Base-by-base conservation (phyloP, 208 protist species). In the Leptomonas seymouri region DNA sequence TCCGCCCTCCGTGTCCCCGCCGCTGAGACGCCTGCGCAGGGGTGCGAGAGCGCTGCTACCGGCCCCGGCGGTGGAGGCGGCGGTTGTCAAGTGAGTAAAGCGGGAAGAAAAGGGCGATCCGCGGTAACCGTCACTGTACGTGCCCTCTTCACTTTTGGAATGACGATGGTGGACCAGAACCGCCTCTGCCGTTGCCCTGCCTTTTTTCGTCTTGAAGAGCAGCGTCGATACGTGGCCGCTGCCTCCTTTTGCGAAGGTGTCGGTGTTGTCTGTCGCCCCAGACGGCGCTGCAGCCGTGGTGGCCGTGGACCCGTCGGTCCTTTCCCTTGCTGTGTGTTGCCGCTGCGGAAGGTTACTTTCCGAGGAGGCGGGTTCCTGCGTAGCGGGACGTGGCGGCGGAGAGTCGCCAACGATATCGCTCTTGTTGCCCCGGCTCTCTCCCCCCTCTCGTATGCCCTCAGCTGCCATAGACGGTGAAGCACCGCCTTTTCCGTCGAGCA, bases 191-290 rank as follows among this genome's bases (percentile, higher is more conserved):
- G 23, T 27, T 9, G 41, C 42, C 23, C 27, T 21, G 8, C 27
- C 41, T 36, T 69, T 69, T 39, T 34, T 58, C 39, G 64, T 53
- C 28, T 58, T 60, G 42, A 60, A 58, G 18, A 58, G 53, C 64
- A 69, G 64, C 53, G 53, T 60, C 15, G 64, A 30, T 0, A 60
- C 64, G 39, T 46, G 53, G 4, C 27, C 16, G 15, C 25, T 31
- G 20, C 28, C n/a, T 18, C 34, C 34, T 39, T 46, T 41, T 12
- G 39, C 31, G 25, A 44, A 39, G 30, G 49, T 8, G 36, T 11
- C 58, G n/a, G n/a, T 27, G 21, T n/a, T 25, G 46, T 51, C 36
- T 27, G 46, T 62, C 25, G 36, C 3, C 3, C n/a, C 45, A 2
- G 11, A 16, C 34, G 41, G 54, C 28, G 34, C 16, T 18, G 54